Base-by-base conservation (phyloP, 2,329 filamentous ascomycete species). In the Tolypocladium amazonense region DNA sequence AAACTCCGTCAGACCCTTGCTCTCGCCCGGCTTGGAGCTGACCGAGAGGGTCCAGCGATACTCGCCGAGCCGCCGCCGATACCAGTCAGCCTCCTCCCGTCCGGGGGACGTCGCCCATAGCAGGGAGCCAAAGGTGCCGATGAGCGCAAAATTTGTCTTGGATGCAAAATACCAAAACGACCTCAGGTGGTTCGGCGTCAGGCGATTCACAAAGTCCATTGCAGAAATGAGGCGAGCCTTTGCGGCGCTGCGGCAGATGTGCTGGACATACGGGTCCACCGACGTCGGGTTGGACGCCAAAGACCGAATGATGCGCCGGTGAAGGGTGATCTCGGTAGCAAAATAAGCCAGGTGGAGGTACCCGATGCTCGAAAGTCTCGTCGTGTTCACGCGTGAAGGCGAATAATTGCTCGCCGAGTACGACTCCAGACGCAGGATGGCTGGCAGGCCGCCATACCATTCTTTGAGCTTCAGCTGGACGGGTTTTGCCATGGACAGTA, bases 191-290 rank as follows among this genome's bases (percentile, higher is more conserved):
- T 87, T 85, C 0, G 91, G 90, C 53, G 89, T 91, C 38, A 97
- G 83, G 0, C 93, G 88, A 74, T 97, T 97, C 67, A 96, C 92
- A 73, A 97, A 96, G 72, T 97, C 93, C 89, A 97, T 96, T 64
- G 92, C 92, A 27, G 90, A 95, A 69, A 97, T 96, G 39, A 97
- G 82, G 7, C 93, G 88, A 0, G 93, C 95, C 73, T 97, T 97
- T 58, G 93, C 93, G 4, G 93, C 93, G 60, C 88, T 92, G 58
- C 93, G 91, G 74, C 92, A 96, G 66, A 97, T 96, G 73, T 95
- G 90, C 59, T 92, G 84, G 56, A 96, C 85, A 67, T 97, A 96
- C 0, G 88, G 83, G 69, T 96, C 90, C 45, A 87, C 79, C 4
- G 72, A 68, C 8, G 72, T 69, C 5, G 73, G 64, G 3, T 71